Conservation (phyloP, 73 alveolate species). For the Diophrys appendiculata region DNA sequence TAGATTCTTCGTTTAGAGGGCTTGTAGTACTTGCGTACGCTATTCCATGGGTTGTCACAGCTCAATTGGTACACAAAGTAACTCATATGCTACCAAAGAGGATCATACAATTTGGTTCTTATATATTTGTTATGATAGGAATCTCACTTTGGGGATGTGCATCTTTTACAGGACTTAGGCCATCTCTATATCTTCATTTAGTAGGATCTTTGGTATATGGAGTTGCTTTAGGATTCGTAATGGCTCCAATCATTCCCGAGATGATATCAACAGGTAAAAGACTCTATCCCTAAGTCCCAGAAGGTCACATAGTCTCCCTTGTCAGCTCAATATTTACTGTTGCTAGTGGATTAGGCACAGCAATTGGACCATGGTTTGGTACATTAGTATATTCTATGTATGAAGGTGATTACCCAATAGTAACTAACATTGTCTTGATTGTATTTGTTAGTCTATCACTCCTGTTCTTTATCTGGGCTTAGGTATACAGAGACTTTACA, state of each 20-base stretch:
- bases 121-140: neutral
- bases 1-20: neutral
- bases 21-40: neutral
- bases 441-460: neutral
- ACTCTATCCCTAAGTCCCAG: neutral
- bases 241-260: neutral
- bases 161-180: neutral
- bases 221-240: neutral
- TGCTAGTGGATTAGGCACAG: neutral
- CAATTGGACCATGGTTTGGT: neutral
- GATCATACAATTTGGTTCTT: neutral
- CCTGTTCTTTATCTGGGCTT: conserved; percentile 1
- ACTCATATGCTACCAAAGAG: neutral
- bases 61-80: neutral
- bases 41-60: neutral
- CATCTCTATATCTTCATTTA: neutral
- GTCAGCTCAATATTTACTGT: neutral
- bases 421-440: neutral
- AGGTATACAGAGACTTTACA: too few species aligned
- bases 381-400: neutral
- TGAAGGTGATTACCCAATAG: neutral
- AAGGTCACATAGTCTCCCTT: neutral
- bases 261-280: neutral
- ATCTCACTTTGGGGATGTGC: neutral
- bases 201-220: neutral